These are phyloP conservation scores for Priceomyces haplophilus DNA, from an alignment of 805 yeast species.

Conservation along the genomic window DNA sequence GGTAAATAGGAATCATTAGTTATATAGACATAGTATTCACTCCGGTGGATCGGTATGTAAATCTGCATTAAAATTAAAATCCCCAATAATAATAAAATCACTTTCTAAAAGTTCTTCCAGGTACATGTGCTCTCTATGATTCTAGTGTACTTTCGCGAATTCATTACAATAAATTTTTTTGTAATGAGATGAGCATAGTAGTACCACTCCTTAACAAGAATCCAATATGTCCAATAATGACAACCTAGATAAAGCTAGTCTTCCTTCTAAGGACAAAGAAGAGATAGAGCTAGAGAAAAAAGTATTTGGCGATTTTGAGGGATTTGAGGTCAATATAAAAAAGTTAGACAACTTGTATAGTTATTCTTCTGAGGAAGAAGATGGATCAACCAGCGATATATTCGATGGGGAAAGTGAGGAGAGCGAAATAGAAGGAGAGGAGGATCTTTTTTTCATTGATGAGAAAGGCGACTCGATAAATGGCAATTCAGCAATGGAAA, in stretches of 20 bases:
- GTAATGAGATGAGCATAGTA: not conserved
- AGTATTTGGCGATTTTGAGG: conserved; percentile 85
- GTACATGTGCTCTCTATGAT: too few relatives aligned
- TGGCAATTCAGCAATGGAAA: conserved; percentile 23
- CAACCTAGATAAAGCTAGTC: conserved; percentile 8
- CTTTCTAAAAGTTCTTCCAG: not conserved
- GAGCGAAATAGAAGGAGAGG: conserved; percentile 30
- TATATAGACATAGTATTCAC: conserved; percentile 3
- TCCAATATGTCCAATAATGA: not conserved
- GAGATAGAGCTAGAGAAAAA: conserved; percentile 75
- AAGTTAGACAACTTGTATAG: conserved; percentile 57
- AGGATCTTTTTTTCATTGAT: conserved; percentile 41
- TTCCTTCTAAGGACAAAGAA: conserved; percentile 79
- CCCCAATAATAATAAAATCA: not conserved
- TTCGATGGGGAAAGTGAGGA: conserved; percentile 26
- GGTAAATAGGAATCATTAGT: conserved; percentile 14
- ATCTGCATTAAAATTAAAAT: not conserved
- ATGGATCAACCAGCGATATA: conserved; percentile 6
- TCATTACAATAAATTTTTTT: not conserved
- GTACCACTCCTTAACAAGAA: not conserved
- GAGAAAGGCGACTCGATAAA: conserved; percentile 34
- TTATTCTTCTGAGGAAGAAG: conserved; percentile 40
- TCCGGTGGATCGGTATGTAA: not conserved
- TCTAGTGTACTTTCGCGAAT: not conserved
- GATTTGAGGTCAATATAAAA: conserved; percentile 64